These are phyloP conservation scores for Claviceps africana DNA, from an alignment of 2,329 filamentous ascomycete genomes.

Conservation along the genomic window DNA sequence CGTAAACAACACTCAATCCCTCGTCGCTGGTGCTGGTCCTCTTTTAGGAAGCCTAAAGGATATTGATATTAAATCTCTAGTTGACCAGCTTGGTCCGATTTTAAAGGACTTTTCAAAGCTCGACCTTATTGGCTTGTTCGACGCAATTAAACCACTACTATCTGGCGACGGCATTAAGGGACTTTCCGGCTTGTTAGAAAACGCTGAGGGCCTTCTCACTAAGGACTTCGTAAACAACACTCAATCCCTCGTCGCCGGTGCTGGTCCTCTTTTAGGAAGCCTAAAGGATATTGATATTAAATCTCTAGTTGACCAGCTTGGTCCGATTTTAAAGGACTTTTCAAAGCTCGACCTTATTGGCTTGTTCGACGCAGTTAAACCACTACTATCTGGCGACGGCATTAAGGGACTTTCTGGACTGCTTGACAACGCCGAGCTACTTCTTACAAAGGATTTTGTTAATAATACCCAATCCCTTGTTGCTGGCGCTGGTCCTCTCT, in stretches of 20 bases:
- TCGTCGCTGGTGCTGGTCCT: slow-evolving; percentile 15
- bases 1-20: slow-evolving; percentile 16
- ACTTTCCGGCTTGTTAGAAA: slow-evolving; percentile 4
- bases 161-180: slow-evolving; percentile 11
- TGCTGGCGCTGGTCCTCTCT: slow-evolving; percentile 16
- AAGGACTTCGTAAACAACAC: slow-evolving; percentile 12
- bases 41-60: slow-evolving; percentile 21
- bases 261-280: slow-evolving; percentile 19
- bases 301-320: slow-evolving; percentile 5
- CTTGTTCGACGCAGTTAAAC: slow-evolving; percentile 5
- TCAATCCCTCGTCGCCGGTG: slow-evolving; percentile 7
- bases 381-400: slow-evolving; percentile 10
- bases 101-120: slow-evolving; percentile 9
- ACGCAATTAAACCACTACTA: slow-evolving; percentile 9
- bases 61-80: slow-evolving; percentile 11
- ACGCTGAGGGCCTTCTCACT: slow-evolving; percentile 1
- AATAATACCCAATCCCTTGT: slow-evolving; percentile 15
- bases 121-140: slow-evolving; percentile 3
- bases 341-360: slow-evolving; percentile 2
- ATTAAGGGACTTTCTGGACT: slow-evolving; percentile 14
- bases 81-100: slow-evolving; percentile 15
- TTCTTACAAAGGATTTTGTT: slow-evolving; percentile 19
- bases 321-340: slow-evolving; percentile 16
- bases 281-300: slow-evolving; percentile 18
- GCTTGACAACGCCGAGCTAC: slow-evolving; percentile 17